These are phyloP conservation scores for Nemania serpens DNA, from an alignment of 2,329 filamentous ascomycete species.

Conservation along the genomic window DNA sequence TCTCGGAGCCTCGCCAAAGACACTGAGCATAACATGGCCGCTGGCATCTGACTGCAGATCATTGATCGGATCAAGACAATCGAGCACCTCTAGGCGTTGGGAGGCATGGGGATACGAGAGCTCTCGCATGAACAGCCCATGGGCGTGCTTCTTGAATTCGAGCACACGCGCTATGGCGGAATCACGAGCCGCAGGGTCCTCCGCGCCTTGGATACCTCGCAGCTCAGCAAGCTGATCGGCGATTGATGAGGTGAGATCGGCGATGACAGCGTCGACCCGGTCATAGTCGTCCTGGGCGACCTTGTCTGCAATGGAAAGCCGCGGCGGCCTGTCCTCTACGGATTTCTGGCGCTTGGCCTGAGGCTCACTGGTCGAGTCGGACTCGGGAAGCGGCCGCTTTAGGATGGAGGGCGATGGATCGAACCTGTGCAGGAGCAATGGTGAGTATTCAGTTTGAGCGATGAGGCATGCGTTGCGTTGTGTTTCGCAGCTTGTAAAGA, in stretches of 20 bases:
- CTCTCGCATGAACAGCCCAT: constrained; percentile 67
- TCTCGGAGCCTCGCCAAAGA: constrained; percentile 75
- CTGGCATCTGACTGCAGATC: constrained; percentile 46
- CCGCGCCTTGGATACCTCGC: constrained; percentile 28
- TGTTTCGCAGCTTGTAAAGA: neutral
- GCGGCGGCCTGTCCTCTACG: constrained; percentile 46
- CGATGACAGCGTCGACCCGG: constrained; percentile 67
- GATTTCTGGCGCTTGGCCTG: constrained; percentile 65
- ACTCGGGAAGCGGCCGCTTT: constrained; percentile 55
- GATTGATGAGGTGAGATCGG: constrained; percentile 57
- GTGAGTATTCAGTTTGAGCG: constrained; percentile 10
- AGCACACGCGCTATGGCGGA: constrained; percentile 51
- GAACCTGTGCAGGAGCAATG: constrained; percentile 46
- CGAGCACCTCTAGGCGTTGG: constrained; percentile 43
- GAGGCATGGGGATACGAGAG: constrained; percentile 53
- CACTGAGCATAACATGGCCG: constrained; percentile 69
- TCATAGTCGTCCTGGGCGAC: constrained; percentile 57
- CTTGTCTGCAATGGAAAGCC: constrained; percentile 58
- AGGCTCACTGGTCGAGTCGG: constrained; percentile 54
- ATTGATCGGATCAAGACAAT: constrained; percentile 46
- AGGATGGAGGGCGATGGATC: constrained; percentile 61
- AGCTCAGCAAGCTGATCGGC: constrained; percentile 55
- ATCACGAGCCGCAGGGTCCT: constrained; percentile 38
- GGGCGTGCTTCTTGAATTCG: constrained; percentile 65
- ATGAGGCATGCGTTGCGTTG: neutral